These are phyloP conservation scores for Claviceps fusiformis DNA, from an alignment of 2,329 filamentous ascomycete genomes.

Conservation along the genomic window DNA sequence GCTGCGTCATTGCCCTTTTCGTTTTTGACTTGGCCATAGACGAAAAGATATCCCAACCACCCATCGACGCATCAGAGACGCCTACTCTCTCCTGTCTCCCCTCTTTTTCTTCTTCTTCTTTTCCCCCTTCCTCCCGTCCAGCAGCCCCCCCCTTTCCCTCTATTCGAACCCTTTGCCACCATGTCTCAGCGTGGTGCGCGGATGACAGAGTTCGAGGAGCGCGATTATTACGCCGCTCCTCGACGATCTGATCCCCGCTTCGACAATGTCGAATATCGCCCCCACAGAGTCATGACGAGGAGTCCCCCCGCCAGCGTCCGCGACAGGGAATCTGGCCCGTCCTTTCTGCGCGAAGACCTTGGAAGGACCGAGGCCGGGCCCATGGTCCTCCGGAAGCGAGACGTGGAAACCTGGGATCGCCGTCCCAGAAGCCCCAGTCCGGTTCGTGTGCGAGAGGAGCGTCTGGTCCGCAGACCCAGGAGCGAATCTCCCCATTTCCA, in stretches of 20 bases:
- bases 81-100: background rate
- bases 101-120: background rate
- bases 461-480: conserved; percentile 28
- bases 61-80: background rate
- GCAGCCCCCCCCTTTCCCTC: background rate
- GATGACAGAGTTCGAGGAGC: conserved; percentile 30
- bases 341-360: conserved; percentile 37
- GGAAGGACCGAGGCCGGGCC: conserved; percentile 34
- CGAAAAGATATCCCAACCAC: background rate
- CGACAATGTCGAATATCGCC: conserved; percentile 13
- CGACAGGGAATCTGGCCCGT: conserved; percentile 31
- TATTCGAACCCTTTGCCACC: background rate
- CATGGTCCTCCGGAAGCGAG: conserved; percentile 40
- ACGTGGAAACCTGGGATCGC: conserved; percentile 40
- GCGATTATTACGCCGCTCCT: conserved; percentile 27
- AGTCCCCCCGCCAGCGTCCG: conserved; percentile 16
- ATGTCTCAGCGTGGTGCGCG: conserved; percentile 10
- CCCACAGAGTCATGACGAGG: conserved; percentile 11
- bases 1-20: too few relatives aligned
- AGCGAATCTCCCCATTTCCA: conserved; percentile 26
- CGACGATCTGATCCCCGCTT: conserved; percentile 19
- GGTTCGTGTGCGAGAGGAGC: conserved; percentile 27
- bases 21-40: too few relatives aligned
- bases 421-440: conserved; percentile 32
- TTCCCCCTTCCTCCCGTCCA: background rate